Evolutionary conservation across 1,139 yeast genomes (phyloP).

Genomic region (Arxiozyma telluris): DNA sequence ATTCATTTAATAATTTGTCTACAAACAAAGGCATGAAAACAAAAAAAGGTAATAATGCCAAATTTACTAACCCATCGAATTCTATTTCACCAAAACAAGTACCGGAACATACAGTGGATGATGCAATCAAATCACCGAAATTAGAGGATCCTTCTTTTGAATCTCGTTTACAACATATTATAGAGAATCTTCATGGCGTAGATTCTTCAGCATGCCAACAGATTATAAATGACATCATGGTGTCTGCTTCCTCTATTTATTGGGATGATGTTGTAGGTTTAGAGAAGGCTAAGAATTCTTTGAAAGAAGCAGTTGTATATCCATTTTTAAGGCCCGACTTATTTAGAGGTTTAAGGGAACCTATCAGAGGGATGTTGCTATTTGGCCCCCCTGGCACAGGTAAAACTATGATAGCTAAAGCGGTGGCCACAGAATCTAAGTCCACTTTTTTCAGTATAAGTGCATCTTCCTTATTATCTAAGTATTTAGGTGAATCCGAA

Average conservation of each 20-base stretch:
- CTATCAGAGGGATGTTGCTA: slow-evolving; percentile 53
- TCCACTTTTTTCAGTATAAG: slow-evolving; percentile 57
- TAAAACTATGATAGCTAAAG: slow-evolving; percentile 52
- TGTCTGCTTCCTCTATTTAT: slow-evolving; percentile 47
- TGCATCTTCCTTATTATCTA: slow-evolving; percentile 53
- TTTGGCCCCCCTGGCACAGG: slow-evolving; percentile 53
- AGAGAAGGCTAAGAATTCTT: slow-evolving; percentile 45
- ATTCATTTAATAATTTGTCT: not conserved
- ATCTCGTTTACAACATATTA: slow-evolving; percentile 6
- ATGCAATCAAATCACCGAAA: not conserved
- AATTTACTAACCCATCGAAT: not conserved
- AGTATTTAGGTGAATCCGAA: slow-evolving; percentile 56
- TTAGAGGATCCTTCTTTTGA: not conserved
- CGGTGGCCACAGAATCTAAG: slow-evolving; percentile 58
- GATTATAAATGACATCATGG: slow-evolving; percentile 41
- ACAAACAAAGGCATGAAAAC: not conserved
- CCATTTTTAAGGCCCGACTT: slow-evolving; percentile 58
- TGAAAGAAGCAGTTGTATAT: slow-evolving; percentile 59
- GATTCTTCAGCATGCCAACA: slow-evolving; percentile 38
- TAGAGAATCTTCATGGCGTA: slow-evolving; percentile 32
- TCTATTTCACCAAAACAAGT: not conserved
- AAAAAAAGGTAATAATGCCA: not conserved
- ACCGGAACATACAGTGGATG: not conserved
- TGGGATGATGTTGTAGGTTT: slow-evolving; percentile 63
- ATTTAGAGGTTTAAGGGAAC: slow-evolving; percentile 53